Evolutionary conservation across 176 grass and related monocot species (phyloP).

Genomic region (Zoysia japonica): DNA sequence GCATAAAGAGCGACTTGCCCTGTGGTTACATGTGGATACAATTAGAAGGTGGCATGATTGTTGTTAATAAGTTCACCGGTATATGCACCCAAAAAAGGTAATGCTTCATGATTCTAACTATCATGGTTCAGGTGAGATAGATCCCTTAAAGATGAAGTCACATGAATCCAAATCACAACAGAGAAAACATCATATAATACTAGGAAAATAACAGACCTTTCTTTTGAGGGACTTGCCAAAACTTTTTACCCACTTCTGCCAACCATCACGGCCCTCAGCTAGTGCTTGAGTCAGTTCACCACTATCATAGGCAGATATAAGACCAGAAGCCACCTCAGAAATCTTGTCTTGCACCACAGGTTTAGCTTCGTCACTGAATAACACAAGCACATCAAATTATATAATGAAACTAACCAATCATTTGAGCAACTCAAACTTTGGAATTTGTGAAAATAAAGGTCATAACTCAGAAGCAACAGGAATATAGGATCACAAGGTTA

Average conservation of each 20-base stretch:
- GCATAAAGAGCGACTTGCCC: slow-evolving; percentile 89
- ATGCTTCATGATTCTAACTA: slow-evolving; percentile 3
- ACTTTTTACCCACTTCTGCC: slow-evolving; percentile 87
- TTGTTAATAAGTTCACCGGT: background rate
- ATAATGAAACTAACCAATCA: background rate
- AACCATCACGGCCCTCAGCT: slow-evolving; percentile 70
- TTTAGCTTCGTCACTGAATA: slow-evolving; percentile 79
- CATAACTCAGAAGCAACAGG: background rate
- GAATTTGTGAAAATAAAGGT: background rate
- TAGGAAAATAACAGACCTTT: slow-evolving; percentile 50
- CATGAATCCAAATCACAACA: slow-evolving; percentile 2
- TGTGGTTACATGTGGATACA: slow-evolving; percentile 43
- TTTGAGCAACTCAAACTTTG: too few species aligned
- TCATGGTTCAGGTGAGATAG: slow-evolving; percentile 10
- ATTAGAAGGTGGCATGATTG: background rate
- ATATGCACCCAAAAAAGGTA: background rate
- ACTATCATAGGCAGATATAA: slow-evolving; percentile 76
- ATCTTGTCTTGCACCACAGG: slow-evolving; percentile 88
- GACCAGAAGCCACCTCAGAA: slow-evolving; percentile 62
- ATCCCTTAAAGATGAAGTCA: slow-evolving; percentile 17
- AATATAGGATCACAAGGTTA: background rate
- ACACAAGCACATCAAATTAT: slow-evolving; percentile 11
- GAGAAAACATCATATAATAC: background rate
- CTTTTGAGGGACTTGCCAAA: slow-evolving; percentile 82
- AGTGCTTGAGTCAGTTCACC: slow-evolving; percentile 77